phyloP scores from a whole-genome alignment of 2,329 filamentous ascomycete genomes.

The Cordyceps cateniannulata region DNA sequence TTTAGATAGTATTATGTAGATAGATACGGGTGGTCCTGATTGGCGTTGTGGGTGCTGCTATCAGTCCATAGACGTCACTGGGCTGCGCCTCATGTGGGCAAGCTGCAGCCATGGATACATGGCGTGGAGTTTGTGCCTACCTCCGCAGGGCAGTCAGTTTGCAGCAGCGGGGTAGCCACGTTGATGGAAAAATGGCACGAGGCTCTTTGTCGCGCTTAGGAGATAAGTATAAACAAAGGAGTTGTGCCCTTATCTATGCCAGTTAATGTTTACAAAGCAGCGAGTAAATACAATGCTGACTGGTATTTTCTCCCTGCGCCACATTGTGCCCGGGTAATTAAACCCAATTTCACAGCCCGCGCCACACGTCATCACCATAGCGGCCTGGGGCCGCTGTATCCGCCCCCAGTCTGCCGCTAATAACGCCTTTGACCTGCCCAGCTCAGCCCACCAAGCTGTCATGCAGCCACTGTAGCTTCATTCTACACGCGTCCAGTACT shows the following conservation, averaged over 20 bases:
- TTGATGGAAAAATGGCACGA: not conserved
- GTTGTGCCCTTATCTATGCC: no score
- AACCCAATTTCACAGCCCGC: not conserved
- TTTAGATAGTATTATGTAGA: no score
- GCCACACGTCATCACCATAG: not conserved
- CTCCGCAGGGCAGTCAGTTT: not conserved
- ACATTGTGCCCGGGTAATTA: not conserved
- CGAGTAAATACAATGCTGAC: no score
- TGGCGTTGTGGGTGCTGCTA: not conserved
- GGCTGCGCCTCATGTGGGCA: not conserved
- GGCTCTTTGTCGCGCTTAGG: no score
- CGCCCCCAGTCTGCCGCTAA: not conserved
- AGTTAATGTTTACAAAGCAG: no score
- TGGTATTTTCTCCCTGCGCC: not conserved
- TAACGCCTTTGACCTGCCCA: no score
- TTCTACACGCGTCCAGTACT: no score
- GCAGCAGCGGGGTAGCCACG: not conserved
- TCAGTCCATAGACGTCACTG: not conserved
- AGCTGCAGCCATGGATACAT: not conserved
- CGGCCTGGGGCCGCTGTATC: not conserved
- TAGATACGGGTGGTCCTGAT: not conserved
- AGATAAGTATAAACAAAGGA: no score
- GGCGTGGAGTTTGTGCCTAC: no score
- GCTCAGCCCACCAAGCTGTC: not conserved
- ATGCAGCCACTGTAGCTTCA: not conserved